Conservation (phyloP, 164 flowering plant genomes). For the Vitis labrusca region DNA sequence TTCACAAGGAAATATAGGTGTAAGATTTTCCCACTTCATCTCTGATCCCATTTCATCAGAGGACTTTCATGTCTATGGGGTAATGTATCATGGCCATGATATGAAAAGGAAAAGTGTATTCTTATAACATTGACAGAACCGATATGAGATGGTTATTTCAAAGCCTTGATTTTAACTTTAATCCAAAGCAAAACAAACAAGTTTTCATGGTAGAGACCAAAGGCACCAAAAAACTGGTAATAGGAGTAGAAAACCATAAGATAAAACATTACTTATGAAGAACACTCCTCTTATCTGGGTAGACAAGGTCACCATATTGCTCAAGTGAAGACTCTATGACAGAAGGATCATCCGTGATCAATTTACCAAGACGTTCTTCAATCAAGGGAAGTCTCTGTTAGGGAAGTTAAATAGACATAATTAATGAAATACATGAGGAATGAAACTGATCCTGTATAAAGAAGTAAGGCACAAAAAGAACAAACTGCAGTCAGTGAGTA, state of each 20-base stretch:
- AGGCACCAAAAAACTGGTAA: not conserved
- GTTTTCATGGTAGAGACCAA: not conserved
- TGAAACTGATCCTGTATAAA: not conserved
- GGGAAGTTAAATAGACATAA: slow-evolving; percentile 8
- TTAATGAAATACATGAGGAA: not conserved
- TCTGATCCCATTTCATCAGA: no score
- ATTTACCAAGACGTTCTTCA: slow-evolving; percentile 76
- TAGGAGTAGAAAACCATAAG: not conserved
- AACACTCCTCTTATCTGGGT: slow-evolving; percentile 65
- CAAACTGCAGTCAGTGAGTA: slow-evolving; percentile 67
- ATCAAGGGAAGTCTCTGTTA: slow-evolving; percentile 68
- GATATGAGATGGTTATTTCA: not conserved
- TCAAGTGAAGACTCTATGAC: slow-evolving; percentile 67
- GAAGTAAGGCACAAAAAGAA: slow-evolving; percentile 7
- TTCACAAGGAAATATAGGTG: no score
- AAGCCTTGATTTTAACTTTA: no score
- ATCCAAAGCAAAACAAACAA: no score
- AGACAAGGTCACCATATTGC: slow-evolving; percentile 76
- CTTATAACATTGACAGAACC: not conserved
- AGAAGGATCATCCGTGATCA: slow-evolving; percentile 78
- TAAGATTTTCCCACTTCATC: no score
- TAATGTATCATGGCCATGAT: no score
- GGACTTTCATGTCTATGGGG: no score
- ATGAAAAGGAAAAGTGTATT: not conserved
- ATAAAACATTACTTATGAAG: slow-evolving; percentile 54